These are phyloP conservation scores for Golubevia sp. DNA, from an alignment of 1,284 basidiomycete genomes.

Conservation along the genomic window DNA sequence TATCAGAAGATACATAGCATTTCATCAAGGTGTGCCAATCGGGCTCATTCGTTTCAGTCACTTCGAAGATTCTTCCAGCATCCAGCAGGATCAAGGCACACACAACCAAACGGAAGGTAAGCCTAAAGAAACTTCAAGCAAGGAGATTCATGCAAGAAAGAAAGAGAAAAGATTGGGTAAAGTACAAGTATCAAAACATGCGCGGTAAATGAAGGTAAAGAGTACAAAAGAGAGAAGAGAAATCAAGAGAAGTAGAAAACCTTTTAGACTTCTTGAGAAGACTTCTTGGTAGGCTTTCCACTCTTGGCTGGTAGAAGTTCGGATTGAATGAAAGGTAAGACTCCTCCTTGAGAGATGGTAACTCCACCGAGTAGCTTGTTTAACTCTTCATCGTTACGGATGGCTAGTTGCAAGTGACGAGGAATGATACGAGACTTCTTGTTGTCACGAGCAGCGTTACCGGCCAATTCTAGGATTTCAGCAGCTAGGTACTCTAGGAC, in stretches of 20 bases:
- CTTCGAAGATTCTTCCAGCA: too few species aligned
- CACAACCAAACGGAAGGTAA: too few species aligned
- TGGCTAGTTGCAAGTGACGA: conserved; percentile 85
- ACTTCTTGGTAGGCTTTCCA: conserved; percentile 64
- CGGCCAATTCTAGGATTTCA: conserved; percentile 85
- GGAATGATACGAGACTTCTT: conserved; percentile 89
- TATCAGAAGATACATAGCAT: too few species aligned
- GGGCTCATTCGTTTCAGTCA: too few species aligned
- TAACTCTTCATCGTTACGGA: conserved; percentile 68
- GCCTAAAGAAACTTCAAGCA: too few species aligned
- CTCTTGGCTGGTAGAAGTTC: conserved; percentile 75
- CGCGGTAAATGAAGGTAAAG: too few species aligned
- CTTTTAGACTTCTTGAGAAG: conserved; percentile 54
- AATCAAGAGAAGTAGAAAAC: background rate
- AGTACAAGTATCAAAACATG: too few species aligned
- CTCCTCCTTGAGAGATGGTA: conserved; percentile 88
- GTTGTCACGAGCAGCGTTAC: conserved; percentile 77
- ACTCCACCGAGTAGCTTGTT: conserved; percentile 80
- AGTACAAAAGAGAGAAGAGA: conserved; percentile 3
- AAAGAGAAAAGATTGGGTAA: too few species aligned
- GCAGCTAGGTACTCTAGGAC: conserved; percentile 83
- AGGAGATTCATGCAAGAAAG: too few species aligned
- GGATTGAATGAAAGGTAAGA: conserved; percentile 74
- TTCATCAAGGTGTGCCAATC: too few species aligned
- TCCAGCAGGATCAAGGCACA: too few species aligned